Evolutionary conservation across 352 stramenopile genomes (phyloP), one percentile per base, ranked within the genome.

Genomic region (Phytophthora brassicae): DNA sequence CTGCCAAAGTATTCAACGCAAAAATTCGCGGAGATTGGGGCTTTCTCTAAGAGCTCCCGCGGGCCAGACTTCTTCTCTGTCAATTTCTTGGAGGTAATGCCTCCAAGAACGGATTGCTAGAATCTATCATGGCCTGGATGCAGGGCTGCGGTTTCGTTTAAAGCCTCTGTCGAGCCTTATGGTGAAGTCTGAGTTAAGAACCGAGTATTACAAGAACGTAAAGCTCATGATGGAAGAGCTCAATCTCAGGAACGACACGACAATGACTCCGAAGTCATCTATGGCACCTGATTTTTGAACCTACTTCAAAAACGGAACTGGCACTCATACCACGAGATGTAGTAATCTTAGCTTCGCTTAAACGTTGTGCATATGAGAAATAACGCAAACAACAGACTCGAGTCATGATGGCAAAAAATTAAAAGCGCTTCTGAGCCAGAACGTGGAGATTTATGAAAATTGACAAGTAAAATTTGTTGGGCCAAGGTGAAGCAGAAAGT

Each of bases 1-100:
- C 26, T 31, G 26, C 4, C 26, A 31, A 31, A 31, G 26, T 4
- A 31, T 31, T 31, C 26, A 31, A 31, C n/a, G n/a, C n/a, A 71
- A 43, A 52, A 71, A 12, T 71, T 71, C 14, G 63, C 57, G 12
- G 64, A 71, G 41, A 63, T 71, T 13, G 23, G 11, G 14, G 49
- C 53, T 19, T 28, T 67, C 4, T 19, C 6, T 9, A 14, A 11
- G 13, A 31, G 33, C 2, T 43, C 1, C 16, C n/a, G 7, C 3
- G 22, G 4, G 36, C 36, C 16, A 6, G 23, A 23, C 17, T 59
- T 57, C 20, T 71, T 13, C 29, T 71, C 19, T 71, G 56, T n/a
- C 64, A 67, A 45, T 71, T 49, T 12, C 64, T 67, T 26, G 64
- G 51, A 1, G 23, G 2, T 59, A 65, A 46, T 69, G 60, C 28